Evolutionary conservation across 768 basidiomycete genomes (phyloP), one percentile per base, ranked within the genome.

Genomic region (Naganishia onofrii): DNA sequence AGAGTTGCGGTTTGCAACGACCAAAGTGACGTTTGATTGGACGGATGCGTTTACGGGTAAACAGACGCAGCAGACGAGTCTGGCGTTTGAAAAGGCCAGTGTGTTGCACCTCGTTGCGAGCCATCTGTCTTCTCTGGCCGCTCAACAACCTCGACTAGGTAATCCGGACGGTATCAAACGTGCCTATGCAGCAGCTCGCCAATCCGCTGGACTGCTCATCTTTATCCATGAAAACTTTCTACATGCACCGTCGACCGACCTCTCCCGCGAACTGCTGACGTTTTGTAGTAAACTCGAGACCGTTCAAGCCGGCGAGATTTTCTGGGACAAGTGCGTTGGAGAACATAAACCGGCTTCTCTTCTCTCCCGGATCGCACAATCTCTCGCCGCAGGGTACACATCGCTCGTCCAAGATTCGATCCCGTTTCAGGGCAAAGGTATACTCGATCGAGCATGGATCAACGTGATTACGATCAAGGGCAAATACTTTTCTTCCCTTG

Each of bases 141-240:
- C 77, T 10, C 67, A 73, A 2, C 81, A 90, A 0, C 85, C 90
- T 0, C 91, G 94, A 83, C 8, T 44, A 6, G 73, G 77, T 17
- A 90, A 93, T 67, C 91, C 92, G 0, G 93, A 97, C 80, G 93
- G 94, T 23, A 81, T 92, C 76, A 98, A 96, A 82, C 87, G 92
- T 38, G 88, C 95, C 0, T 99, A 96, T 83, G 87, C 92, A 82
- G 94, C 92, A 82, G 91, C 92, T 76, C 85, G 90, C 21, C 88
- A 90, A 13, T 88, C 90, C 51, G 92, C 94, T 2, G 96, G 96
- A 23, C 96, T 99, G 92, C 87, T 97, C 77, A 92, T 89, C 7
- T 99, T 98, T 80, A 93, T 99, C 84, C 97, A 98, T 83, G 96
- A 99, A 81, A 97, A 99, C 85, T 99, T 99, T 81, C 84, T 99